phyloP scores from a whole-genome alignment of 75 land plant genomes.

The Gnetum montanum region DNA sequence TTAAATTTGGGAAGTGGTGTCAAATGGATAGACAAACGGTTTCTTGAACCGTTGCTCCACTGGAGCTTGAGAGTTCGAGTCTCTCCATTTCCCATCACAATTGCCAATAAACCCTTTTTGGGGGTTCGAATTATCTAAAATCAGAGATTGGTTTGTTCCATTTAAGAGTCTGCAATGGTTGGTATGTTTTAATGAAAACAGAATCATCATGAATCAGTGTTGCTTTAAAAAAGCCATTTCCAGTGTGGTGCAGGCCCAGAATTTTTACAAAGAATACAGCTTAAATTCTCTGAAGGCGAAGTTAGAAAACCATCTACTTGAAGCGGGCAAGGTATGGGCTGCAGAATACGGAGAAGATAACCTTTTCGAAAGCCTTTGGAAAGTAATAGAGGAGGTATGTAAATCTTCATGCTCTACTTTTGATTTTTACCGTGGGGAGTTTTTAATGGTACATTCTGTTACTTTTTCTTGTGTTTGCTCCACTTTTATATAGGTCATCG shows the following conservation, averaged over 20 bases:
- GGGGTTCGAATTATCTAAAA: too few relatives aligned
- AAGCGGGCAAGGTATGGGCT: constrained; percentile 68
- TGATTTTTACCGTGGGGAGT: not conserved
- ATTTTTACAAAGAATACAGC: constrained; percentile 52
- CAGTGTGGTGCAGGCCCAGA: constrained; percentile 64
- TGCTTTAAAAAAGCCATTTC: not conserved
- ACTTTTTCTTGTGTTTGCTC: not conserved
- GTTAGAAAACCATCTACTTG: constrained; percentile 54
- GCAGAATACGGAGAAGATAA: constrained; percentile 32
- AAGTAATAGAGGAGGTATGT: constrained; percentile 61
- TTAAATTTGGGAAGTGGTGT: constrained; percentile 57
- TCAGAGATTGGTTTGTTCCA: too few relatives aligned
- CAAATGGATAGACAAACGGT: constrained; percentile 75
- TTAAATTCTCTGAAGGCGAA: constrained; percentile 46
- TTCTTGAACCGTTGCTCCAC: constrained; percentile 46
- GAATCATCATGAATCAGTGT: not conserved
- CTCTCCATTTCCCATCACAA: constrained; percentile 79
- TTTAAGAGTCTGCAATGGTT: too few relatives aligned
- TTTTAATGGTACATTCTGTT: too few relatives aligned
- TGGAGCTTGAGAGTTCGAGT: constrained; percentile 84
- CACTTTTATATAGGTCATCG: constrained; percentile 76
- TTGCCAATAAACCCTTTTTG: not conserved
- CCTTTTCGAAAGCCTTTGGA: constrained; percentile 31
- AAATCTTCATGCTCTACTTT: not conserved
- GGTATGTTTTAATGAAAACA: not conserved